phyloP scores from a whole-genome alignment of 2,329 filamentous ascomycete genomes.

The Fusarium fracticaudum region DNA sequence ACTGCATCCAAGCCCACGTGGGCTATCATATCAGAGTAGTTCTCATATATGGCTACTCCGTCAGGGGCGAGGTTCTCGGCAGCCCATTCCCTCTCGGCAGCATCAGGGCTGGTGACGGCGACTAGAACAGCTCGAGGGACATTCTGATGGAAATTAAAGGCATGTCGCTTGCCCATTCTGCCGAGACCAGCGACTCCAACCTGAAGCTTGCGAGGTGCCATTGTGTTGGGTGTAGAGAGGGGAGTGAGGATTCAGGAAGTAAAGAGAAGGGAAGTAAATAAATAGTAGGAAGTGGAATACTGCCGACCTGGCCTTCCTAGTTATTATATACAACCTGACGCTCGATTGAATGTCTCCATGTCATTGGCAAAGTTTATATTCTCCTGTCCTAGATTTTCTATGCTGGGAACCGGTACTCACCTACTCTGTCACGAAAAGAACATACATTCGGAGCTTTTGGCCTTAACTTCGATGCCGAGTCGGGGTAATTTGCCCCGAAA shows the following conservation, averaged over 20 bases:
- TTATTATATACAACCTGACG: background rate
- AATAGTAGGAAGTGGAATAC: background rate
- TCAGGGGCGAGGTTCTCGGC: slow-evolving; percentile 53
- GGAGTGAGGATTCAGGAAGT: background rate
- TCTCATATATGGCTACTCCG: slow-evolving; percentile 55
- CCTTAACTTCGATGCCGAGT: fast-evolving
- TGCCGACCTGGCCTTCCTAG: background rate
- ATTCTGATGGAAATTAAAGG: slow-evolving; percentile 56
- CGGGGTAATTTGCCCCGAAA: background rate
- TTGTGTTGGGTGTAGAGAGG: background rate
- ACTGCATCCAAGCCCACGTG: slow-evolving; percentile 53
- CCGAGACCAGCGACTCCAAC: slow-evolving; percentile 61
- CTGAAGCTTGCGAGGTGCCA: slow-evolving; percentile 47
- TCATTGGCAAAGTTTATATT: background rate
- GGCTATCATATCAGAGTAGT: slow-evolving; percentile 58
- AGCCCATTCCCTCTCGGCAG: slow-evolving; percentile 57
- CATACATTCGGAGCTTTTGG: background rate
- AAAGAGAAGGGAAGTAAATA: background rate
- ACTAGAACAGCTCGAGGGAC: slow-evolving; percentile 60
- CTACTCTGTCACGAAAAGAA: background rate
- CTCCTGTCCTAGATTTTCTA: background rate
- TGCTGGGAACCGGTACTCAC: fast-evolving
- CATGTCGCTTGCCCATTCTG: slow-evolving; percentile 63
- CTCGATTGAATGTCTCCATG: background rate
- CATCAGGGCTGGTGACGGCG: slow-evolving; percentile 58